Base-by-base conservation (phyloP, 352 stramenopile genomes). In the Hyphochytrium catenoides region DNA sequence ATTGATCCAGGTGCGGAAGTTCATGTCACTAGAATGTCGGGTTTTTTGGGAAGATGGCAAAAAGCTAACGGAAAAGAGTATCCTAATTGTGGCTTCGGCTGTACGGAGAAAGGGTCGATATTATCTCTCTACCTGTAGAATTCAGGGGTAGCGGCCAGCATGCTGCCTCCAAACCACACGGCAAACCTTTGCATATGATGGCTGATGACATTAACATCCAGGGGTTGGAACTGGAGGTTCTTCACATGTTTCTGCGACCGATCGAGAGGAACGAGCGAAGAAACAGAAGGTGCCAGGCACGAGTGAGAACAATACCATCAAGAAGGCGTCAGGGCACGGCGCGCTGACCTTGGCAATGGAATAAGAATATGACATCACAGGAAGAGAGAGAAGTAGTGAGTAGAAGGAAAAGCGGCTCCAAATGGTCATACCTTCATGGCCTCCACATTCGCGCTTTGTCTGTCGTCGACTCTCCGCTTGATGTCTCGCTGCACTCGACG, bases 101-200 rank as follows among this genome's bases (percentile, higher is more conserved):
- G n/a, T n/a, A n/a, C n/a, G n/a, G n/a, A n/a, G n/a, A n/a, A n/a
- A n/a, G n/a, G n/a, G n/a, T n/a, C n/a, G n/a, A n/a, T n/a, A n/a
- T n/a, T n/a, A n/a, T n/a, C n/a, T n/a, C n/a, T n/a, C n/a, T n/a
- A n/a, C n/a, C n/a, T 63, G 50, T 90, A 87, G 39, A 95, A 95
- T 41, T 93, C 74, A 12, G 73, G 68, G 35, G 73, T 88, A n/a
- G 76, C 89, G 8, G 78, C 82, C 18, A 95, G 68, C 73, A 94
- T 89, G 45, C 50, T 74, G 31, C 82, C 82, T 24, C 82, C 82
- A 41, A 95, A 95, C 78, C 78, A 95, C 28, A 94, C 82, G 14
- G 83, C 78, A 47, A 85, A 94, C 42, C 76, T 62, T 63, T 94
- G 81, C 65, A 91, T 85, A 35, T 64, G 62, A 59, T 94, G 81